Conservation (phyloP, 768 basidiomycete genomes). For the Lepiota brunneoincarnata region DNA sequence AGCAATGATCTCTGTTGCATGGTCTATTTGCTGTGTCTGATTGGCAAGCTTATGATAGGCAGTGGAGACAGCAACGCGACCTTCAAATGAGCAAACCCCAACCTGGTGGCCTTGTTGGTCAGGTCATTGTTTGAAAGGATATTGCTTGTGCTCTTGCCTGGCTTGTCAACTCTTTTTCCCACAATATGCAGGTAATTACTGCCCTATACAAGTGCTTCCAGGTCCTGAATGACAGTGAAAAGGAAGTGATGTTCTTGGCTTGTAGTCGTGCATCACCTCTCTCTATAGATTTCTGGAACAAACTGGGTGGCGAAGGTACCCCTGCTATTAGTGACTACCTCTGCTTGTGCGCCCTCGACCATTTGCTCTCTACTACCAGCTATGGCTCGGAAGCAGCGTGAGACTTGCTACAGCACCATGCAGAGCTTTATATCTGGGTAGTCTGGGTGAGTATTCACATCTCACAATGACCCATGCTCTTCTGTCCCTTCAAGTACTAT, state of each 20-base stretch:
- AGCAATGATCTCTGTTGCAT: not conserved
- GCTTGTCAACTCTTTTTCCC: conserved; percentile 3
- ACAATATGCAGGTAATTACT: not conserved
- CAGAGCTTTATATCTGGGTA: conserved; percentile 1
- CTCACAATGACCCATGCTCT: not conserved
- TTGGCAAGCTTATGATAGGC: not conserved
- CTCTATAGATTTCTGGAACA: not conserved
- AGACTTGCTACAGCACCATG: conserved; percentile 1
- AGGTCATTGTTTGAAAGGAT: conserved; percentile 1
- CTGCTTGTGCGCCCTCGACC: conserved; percentile 2
- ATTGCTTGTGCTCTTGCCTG: not conserved
- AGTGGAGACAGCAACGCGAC: conserved; percentile 4
- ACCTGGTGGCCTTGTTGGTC: not conserved
- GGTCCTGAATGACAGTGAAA: not conserved
- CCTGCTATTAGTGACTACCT: conserved; percentile 5
- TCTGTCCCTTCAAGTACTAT: conserved; percentile 3
- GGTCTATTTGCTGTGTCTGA: not conserved
- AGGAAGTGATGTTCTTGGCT: not conserved
- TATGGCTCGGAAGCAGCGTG: conserved; percentile 1
- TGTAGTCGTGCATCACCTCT: not conserved
- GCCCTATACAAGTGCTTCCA: conserved; percentile 1
- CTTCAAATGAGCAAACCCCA: not conserved
- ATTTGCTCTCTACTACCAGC: not conserved
- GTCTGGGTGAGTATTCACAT: not conserved
- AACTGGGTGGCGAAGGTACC: not conserved